Conservation (phyloP, 768 basidiomycete genomes). For the Phanerochaete sordida region DNA sequence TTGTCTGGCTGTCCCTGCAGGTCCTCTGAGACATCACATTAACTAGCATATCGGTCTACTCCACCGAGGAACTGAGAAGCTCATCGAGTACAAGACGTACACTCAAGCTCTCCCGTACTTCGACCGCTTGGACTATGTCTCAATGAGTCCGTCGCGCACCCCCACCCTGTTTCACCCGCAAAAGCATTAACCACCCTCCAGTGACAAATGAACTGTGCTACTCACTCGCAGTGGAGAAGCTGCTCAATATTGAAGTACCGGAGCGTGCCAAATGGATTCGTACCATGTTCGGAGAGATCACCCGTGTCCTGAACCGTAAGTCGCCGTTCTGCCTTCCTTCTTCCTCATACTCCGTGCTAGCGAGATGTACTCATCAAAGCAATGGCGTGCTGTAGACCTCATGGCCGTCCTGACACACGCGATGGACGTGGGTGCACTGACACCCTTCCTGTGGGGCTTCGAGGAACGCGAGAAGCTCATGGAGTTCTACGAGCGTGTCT, state of each 20-base stretch:
- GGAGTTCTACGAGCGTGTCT: constrained; percentile 99
- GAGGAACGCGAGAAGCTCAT: constrained; percentile 99
- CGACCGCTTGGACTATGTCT: constrained; percentile 98
- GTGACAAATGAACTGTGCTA: constrained; percentile 99
- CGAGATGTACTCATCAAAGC: background rate
- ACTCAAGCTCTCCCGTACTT: constrained; percentile 98
- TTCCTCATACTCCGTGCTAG: background rate
- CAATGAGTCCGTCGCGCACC: constrained; percentile 77
- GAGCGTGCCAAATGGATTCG: constrained; percentile 98
- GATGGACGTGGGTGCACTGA: constrained; percentile 97
- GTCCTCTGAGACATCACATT: constrained; percentile 3
- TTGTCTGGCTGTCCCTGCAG: background rate
- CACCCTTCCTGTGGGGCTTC: constrained; percentile 99
- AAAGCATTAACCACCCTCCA: constrained; percentile 27
- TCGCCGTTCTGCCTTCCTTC: constrained; percentile 14
- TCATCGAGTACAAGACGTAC: constrained; percentile 99
- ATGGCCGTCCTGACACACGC: constrained; percentile 97
- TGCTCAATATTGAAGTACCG: constrained; percentile 95
- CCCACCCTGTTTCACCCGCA: constrained; percentile 6
- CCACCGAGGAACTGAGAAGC: constrained; percentile 96
- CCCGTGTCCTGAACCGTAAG: constrained; percentile 90
- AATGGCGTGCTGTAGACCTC: constrained; percentile 51
- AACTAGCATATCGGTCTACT: constrained; percentile 87
- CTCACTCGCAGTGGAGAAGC: constrained; percentile 95
- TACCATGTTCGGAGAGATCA: constrained; percentile 95